phyloP scores from a whole-genome alignment of 208 protist species.

The Leishmania turanica region DNA sequence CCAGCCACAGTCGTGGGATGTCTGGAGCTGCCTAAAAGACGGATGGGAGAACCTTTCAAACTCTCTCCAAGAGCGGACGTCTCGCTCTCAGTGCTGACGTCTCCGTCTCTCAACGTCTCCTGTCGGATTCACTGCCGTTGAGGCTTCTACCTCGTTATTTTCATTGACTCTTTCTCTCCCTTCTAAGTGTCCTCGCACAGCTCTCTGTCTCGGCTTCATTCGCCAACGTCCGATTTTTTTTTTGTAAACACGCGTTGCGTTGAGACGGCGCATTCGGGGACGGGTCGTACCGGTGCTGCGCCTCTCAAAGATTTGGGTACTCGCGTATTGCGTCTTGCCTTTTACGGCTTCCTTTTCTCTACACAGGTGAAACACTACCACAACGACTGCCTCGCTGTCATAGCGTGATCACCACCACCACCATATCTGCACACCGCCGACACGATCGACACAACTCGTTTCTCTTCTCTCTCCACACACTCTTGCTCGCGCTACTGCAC shows the following conservation, averaged over 20 bases:
- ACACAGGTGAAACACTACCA: not conserved
- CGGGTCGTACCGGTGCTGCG: not conserved
- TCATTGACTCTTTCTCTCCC: not conserved
- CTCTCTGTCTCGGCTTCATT: not conserved
- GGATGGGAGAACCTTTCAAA: not conserved
- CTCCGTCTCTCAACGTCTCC: not conserved
- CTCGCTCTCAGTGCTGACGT: not conserved
- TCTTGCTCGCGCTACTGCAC: not conserved
- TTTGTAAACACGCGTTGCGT: too few relatives aligned
- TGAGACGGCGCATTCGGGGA: not conserved
- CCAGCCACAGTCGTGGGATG: not conserved
- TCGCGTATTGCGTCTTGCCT: not conserved
- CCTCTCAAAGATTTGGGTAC: not conserved
- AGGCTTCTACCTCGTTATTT: not conserved
- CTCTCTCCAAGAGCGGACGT: not conserved
- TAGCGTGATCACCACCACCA: not conserved
- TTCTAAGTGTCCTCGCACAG: not conserved
- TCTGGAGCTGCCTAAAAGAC: not conserved
- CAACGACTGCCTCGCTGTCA: not conserved
- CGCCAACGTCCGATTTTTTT: not conserved
- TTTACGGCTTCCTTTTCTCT: not conserved
- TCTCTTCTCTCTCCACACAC: not conserved
- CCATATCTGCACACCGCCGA: not conserved
- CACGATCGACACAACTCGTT: not conserved
- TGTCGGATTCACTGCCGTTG: not conserved